Evolutionary conservation across 768 basidiomycete species (phyloP), one percentile per base, ranked within the genome.

Genomic region (Termitomyces sp.): DNA sequence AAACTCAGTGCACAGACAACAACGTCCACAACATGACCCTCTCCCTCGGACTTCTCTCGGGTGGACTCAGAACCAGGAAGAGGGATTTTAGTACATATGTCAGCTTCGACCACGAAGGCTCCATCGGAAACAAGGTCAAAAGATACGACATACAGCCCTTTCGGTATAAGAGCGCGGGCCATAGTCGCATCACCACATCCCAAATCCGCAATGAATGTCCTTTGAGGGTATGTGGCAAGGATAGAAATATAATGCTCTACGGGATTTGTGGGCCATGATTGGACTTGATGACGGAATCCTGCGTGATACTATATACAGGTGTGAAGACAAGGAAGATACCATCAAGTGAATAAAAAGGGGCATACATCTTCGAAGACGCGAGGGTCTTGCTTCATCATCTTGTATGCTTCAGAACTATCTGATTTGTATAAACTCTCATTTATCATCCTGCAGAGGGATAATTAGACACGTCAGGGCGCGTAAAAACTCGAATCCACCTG

Each of bases 161-260:
- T 80, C 0, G 89, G 82, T 7, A 83, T 71, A 35, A 99, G 78
- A 3, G 80, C 76, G 41, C 80, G 84, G 0, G 95, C 94, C 30
- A 99, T 78, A 7, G 87, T 81, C 23, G 94, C 97, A 68, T 98
- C 95, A 26, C 97, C 97, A 63, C 94, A 98, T 11, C 97, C 97
- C 35, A 99, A 78, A 73, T 99, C 97, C 35, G 85, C 94, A 50
- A 99, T 84, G 63, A 98, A 76, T 0, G 87, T 84, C 61, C 77
- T 78, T 19, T 75, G 57, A 5, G 91, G 81, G 67, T 86, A 88
- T 2, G 78, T 70, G 0, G 84, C 81, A 50, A 98, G 77, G 15
- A 70, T 62, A 3, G 80, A 75, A 53, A 89, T 82, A 69, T 94
- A 94, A 67, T 89, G 80, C 31, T 87, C 77, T n/a, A 96, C 86